Percentiles rank a stretch among this genome's conserved stretches.
Conservation (phyloP, 2,329 filamentous ascomycete genomes). For the Aspergillus udagawae region DNA sequence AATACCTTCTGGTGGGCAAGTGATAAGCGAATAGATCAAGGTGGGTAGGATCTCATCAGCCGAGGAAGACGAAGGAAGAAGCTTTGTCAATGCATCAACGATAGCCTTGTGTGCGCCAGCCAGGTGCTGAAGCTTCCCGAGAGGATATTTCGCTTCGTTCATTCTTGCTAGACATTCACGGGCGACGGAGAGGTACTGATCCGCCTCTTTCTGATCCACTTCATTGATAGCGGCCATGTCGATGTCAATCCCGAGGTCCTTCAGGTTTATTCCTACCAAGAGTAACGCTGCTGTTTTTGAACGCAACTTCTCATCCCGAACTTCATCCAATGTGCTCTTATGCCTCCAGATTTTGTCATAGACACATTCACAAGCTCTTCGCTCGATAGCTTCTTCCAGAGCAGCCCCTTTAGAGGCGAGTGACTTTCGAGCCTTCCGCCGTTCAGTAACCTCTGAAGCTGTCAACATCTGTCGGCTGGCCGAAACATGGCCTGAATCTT, state of each 20-base stretch:
- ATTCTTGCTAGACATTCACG: conserved; percentile 70
- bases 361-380: conserved; percentile 75
- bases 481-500: conserved; percentile 31
- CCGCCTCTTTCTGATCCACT: conserved; percentile 63
- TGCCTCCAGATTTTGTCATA: conserved; percentile 91
- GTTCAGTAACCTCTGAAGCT: conserved; percentile 72
- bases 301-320: conserved; percentile 86
- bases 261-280: conserved; percentile 85
- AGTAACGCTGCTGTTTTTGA: conserved; percentile 89
- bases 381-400: conserved; percentile 88
- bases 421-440: conserved; percentile 71
- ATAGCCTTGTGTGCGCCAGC: conserved; percentile 90
- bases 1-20: conserved; percentile 76
- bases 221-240: conserved; percentile 52
- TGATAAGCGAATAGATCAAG: conserved; percentile 93
- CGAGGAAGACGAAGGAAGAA: conserved; percentile 71
- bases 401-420: conserved; percentile 72
- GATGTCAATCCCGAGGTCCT: conserved; percentile 76
- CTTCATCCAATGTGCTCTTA: conserved; percentile 86
- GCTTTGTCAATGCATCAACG: conserved; percentile 72
- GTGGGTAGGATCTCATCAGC: conserved; percentile 97
- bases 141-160: conserved; percentile 80
- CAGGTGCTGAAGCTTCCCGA: conserved; percentile 86
- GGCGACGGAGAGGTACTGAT: conserved; percentile 67
- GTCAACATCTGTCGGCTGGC: conserved; percentile 84